These are phyloP conservation scores for Solanum etuberosum DNA, from an alignment of 257 asterid genomes.

Conservation along the genomic window DNA sequence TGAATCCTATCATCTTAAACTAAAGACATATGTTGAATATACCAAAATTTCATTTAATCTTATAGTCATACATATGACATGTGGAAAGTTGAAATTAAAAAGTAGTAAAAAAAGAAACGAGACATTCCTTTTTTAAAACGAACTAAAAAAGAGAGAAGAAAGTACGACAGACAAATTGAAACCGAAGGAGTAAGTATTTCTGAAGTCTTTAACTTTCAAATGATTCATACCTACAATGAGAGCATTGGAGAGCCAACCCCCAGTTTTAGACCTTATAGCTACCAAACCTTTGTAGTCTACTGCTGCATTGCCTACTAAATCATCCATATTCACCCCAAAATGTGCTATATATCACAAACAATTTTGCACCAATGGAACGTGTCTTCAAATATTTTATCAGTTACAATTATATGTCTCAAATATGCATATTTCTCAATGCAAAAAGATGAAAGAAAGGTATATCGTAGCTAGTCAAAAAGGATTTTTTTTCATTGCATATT, in stretches of 20 bases:
- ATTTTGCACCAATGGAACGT: background rate
- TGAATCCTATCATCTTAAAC: too few species aligned
- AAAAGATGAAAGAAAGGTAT: background rate
- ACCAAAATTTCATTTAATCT: background rate
- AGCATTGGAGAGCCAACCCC: conserved; percentile 32
- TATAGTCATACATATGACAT: background rate
- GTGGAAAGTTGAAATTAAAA: background rate
- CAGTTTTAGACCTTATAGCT: conserved; percentile 20
- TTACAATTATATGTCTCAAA: background rate
- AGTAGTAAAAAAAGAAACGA: background rate
- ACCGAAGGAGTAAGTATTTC: background rate
- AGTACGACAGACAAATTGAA: background rate
- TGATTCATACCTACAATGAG: conserved; percentile 21
- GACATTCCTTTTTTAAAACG: too few species aligned
- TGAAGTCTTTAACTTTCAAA: background rate
- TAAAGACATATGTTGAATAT: background rate
- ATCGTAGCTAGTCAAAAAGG: background rate
- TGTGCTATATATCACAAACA: background rate
- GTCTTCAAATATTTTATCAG: background rate
- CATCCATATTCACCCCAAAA: background rate
- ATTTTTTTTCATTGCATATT: background rate
- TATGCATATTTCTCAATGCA: background rate
- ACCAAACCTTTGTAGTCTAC: conserved; percentile 26
- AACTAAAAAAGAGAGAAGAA: background rate
- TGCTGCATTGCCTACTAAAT: conserved; percentile 3